Conservation (phyloP, 306 rosid genomes). For the Casuarina glauca region DNA sequence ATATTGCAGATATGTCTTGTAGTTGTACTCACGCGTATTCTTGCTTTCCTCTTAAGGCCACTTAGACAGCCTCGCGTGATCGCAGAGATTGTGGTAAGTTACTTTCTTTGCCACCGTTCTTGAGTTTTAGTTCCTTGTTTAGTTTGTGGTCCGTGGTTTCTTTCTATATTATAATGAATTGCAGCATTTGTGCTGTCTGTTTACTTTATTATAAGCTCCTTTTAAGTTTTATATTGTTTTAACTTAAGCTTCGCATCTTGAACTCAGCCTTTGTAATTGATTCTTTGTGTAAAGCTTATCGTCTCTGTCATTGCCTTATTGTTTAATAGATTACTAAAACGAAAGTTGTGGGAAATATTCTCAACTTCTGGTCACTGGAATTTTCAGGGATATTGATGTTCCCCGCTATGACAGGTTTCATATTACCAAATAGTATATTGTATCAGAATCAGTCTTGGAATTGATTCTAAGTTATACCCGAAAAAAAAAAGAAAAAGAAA, state of each 20-base stretch:
- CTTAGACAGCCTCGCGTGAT: slow-evolving; percentile 56
- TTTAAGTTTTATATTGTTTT: too few relatives aligned
- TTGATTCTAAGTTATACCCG: background rate
- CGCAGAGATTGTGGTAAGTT: slow-evolving; percentile 73
- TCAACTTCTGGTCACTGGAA: background rate
- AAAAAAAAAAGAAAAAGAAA: background rate
- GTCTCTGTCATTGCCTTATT: background rate
- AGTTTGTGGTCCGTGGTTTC: background rate
- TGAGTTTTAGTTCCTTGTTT: background rate
- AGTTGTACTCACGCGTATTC: slow-evolving; percentile 41
- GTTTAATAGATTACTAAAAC: background rate
- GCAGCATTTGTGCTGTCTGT: background rate
- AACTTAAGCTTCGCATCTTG: background rate
- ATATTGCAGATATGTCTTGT: slow-evolving; percentile 56
- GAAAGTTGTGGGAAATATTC: background rate
- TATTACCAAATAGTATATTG: too few relatives aligned
- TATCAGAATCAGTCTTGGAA: background rate
- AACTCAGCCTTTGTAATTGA: background rate
- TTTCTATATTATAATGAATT: background rate
- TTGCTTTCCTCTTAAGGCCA: slow-evolving; percentile 50
- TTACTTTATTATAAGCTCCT: background rate
- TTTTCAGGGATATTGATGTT: background rate
- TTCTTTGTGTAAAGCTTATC: background rate
- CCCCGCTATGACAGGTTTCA: too few relatives aligned
- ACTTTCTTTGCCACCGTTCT: background rate